Conservation (phyloP, 2,329 filamentous ascomycete species). For the Fusarium foetens region DNA sequence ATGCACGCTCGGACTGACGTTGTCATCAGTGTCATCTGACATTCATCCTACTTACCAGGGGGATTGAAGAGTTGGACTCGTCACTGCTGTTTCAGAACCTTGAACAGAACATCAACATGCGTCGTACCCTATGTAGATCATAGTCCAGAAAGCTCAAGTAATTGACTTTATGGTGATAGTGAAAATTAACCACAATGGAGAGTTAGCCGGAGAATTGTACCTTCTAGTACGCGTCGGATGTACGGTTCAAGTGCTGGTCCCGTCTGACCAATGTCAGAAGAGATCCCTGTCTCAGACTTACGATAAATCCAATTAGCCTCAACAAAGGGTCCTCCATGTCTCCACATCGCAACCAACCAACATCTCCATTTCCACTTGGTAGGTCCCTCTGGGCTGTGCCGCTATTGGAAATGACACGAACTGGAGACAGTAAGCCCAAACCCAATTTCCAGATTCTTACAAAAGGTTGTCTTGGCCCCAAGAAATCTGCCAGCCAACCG, state of each 20-base stretch:
- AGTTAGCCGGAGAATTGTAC: background rate
- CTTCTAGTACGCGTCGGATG: background rate
- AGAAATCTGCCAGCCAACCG: background rate
- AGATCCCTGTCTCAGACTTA: background rate
- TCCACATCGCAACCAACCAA: background rate
- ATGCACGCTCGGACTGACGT: background rate
- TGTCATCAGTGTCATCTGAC: background rate
- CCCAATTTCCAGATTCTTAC: background rate
- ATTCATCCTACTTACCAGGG: background rate
- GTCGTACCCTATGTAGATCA: accelerated
- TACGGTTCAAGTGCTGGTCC: background rate
- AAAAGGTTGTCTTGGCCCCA: background rate
- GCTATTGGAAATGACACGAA: background rate
- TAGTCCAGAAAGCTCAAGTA: accelerated
- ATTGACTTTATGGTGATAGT: background rate
- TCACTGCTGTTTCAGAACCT: background rate
- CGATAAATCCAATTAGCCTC: background rate
- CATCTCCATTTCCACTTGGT: no score
- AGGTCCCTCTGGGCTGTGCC: background rate
- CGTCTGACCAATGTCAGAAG: background rate
- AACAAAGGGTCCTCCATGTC: background rate
- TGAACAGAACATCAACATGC: background rate
- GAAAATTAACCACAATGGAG: background rate
- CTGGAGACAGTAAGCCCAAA: background rate
- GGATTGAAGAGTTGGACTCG: background rate